phyloP scores from a whole-genome alignment of 2,329 filamentous ascomycete species.

The Calonectria crousiana region DNA sequence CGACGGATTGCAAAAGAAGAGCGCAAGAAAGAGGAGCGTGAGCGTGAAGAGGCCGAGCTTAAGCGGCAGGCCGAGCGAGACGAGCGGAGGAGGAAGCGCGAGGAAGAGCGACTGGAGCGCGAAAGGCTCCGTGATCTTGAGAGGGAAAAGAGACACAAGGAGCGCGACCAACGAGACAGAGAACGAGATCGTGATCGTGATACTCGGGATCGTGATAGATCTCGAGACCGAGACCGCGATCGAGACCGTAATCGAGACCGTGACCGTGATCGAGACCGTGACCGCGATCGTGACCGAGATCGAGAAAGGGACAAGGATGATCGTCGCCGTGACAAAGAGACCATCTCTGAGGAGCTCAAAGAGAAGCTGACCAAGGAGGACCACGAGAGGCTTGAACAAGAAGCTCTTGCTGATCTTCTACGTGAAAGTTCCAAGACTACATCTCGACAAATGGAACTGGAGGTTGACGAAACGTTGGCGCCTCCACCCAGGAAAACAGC shows the following conservation, averaged over 20 bases:
- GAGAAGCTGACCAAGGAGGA: constrained; percentile 70
- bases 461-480: constrained; percentile 67
- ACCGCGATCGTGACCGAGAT: constrained; percentile 40
- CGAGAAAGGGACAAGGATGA: constrained; percentile 47
- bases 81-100: constrained; percentile 61
- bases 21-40: constrained; percentile 62
- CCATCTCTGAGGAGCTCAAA: constrained; percentile 60
- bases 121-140: constrained; percentile 58
- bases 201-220: constrained; percentile 39
- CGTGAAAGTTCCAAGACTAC: constrained; percentile 68
- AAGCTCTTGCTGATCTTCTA: constrained; percentile 69
- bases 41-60: constrained; percentile 62
- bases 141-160: constrained; percentile 55
- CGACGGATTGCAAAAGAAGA: constrained; percentile 69
- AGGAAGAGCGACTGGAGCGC: constrained; percentile 69
- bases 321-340: constrained; percentile 51
- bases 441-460: constrained; percentile 64
- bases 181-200: constrained; percentile 50
- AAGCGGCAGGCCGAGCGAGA: constrained; percentile 65
- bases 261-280: constrained; percentile 36
- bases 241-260: constrained; percentile 6
- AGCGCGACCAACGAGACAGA: constrained; percentile 53
- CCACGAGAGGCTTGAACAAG: constrained; percentile 67
- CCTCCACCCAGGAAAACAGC: constrained; percentile 66
- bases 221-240: constrained; percentile 37